Evolutionary conservation across 228 moss, liverwort and hornwort species (phyloP), one percentile per base, ranked within the genome.

Genomic region (Sphagnum magellanicum): DNA sequence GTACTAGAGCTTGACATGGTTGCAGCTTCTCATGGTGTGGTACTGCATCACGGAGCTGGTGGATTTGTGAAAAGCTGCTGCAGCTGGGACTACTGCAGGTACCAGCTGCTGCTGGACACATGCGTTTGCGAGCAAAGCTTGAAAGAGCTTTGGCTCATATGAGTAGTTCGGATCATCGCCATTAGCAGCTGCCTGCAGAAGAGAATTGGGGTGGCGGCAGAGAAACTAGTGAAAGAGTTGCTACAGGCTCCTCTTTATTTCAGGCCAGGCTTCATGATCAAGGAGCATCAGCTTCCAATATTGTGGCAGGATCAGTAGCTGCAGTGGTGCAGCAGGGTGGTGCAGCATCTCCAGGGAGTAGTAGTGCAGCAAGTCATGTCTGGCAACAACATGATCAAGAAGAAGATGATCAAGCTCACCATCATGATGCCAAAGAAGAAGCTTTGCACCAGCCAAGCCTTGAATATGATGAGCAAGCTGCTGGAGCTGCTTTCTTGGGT

Each of bases 131-230:
- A 8, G 48, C 48, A 64, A 64, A 50, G 64, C 48, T 64, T 47
- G 64, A 64, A 13, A 64, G 50, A 64, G 64, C 64, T 49, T 64
- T 49, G 50, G 64, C 64, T 50, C 64, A 64, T 12, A 8, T 64
- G 64, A 14, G 48, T 48, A 49, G 49, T 10, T 48, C 48, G 64
- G 47, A 16, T 16, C 32, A 32, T 32, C 32, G 32, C 32, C 32
- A 32, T 32, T 3, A 32, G 32, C 32, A 32, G 32, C 32, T 8
- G 61, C 6, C 61, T 16, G 61, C 16, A 62, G 8, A 46, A 10
- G 64, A 64, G 49, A 64, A 10, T 49, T 64, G 50, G 64, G 50
- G 46, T 8, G 64, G 64, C 50, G 64, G 49, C 48, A 64, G 50
- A 64, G 49, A 49, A 48, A 48, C 64, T 64, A 4, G 48, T 49